A percentile compares a stretch with the other conserved stretches of the same genome.
phyloP scores from a whole-genome alignment of 352 stramenopile genomes.

The Globisporangium uncinulatum region DNA sequence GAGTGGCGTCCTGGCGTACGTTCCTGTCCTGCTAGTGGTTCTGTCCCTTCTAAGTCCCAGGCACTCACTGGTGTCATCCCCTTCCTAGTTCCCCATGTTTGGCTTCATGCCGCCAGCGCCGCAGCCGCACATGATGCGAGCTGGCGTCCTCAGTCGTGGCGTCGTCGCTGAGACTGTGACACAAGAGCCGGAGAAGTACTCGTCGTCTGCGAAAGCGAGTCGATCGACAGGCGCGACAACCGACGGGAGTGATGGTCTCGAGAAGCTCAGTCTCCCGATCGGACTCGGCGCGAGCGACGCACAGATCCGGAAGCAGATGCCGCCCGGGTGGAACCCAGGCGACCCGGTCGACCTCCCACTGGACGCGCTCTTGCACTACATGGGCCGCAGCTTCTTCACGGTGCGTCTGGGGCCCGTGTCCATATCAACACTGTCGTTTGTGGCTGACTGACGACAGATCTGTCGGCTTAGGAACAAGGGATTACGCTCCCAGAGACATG shows the following conservation, averaged over 20 bases:
- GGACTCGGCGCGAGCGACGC: conserved; percentile 63
- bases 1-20: conserved; percentile 75
- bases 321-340: conserved; percentile 71
- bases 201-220: conserved; percentile 26
- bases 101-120: conserved; percentile 81
- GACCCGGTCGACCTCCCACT: conserved; percentile 73
- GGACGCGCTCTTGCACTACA: conserved; percentile 74
- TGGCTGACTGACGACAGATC: background rate
- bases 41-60: background rate
- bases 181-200: conserved; percentile 59
- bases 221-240: conserved; percentile 9
- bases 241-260: conserved; percentile 21
- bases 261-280: conserved; percentile 59
- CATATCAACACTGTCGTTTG: background rate
- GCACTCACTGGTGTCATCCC: no score
- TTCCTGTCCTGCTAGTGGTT: background rate
- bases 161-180: conserved; percentile 79
- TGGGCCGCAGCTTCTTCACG: conserved; percentile 69
- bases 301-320: conserved; percentile 73
- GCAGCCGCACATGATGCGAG: conserved; percentile 83
- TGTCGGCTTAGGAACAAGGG: conserved; percentile 42
- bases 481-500: conserved; percentile 64
- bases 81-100: conserved; percentile 74
- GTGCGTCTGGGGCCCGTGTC: conserved; percentile 13
- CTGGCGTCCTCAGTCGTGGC: conserved; percentile 71